Evolutionary conservation across 2,329 filamentous ascomycete species (phyloP), one percentile per base, ranked within the genome.

Genomic region (Endothia cerciana): DNA sequence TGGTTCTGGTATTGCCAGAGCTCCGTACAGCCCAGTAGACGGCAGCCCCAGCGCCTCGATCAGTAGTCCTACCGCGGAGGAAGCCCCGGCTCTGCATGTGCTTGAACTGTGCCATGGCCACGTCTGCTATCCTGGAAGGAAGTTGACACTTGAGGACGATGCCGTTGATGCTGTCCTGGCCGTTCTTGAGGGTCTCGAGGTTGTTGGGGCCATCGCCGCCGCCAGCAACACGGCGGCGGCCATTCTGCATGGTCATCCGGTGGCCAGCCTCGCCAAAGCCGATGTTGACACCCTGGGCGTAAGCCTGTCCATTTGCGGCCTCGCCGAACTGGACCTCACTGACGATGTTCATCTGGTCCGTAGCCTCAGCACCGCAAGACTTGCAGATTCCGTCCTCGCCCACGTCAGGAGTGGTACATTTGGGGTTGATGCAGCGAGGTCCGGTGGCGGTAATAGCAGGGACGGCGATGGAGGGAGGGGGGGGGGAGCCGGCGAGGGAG

Each of bases 261-360:
- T 91, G 90, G 73, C 92, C 89, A 30, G 91, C 92, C 74, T 97
- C 93, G 76, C 94, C 92, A 66, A 93, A 91, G 63, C 89, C 90
- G 68, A 99, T 88, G 74, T 90, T 96, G 69, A 90, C 94, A 76
- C 95, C 95, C 76, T 97, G 93, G 22, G 97, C 93, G 60, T 96
- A 87, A 62, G 94, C 94, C 59, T 92, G 93, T 73, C 95, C 95
- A 41, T 88, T 89, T 0, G 92, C 88, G 36, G 88, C 91, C 80
- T 99, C 94, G 70, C 93, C 93, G 74, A 98, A 99, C 28, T 90
- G 90, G 69, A 98, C 87, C 77, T 99, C 95, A 59, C 93, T 87
- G 66, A 97, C 94, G 69, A 98, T 97, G 74, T 96, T 93, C 75
- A 88, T 89, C 74, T 96, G 91, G 71, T 91, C 90, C 64, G 94